Evolutionary conservation across 2,329 filamentous ascomycete species (phyloP).

Genomic region (Talaromyces verruculosus): DNA sequence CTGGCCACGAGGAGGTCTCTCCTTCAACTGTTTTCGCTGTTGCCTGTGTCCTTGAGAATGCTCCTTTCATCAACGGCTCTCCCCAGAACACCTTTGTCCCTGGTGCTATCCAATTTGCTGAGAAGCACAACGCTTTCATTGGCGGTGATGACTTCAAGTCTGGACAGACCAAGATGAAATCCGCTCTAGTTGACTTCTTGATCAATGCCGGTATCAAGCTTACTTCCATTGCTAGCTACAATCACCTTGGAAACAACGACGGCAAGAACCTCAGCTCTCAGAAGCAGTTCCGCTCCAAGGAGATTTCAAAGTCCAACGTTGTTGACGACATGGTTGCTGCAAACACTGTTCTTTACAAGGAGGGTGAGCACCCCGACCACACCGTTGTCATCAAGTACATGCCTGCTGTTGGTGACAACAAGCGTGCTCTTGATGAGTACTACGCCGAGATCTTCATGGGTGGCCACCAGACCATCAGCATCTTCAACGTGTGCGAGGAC

Average conservation of each 20-base stretch:
- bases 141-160: conserved; percentile 99
- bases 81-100: conserved; percentile 99
- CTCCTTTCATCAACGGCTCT: conserved; percentile 98
- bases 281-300: conserved; percentile 98
- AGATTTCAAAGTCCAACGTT: conserved; percentile 99
- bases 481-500: conserved; percentile 99
- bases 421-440: conserved; percentile 98
- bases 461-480: conserved; percentile 94
- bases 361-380: conserved; percentile 94
- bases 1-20: conserved; percentile 84
- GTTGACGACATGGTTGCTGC: conserved; percentile 99
- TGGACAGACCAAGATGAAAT: conserved; percentile 99
- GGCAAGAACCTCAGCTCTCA: conserved; percentile 98
- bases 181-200: conserved; percentile 94
- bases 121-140: conserved; percentile 84
- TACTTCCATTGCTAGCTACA: conserved; percentile 97
- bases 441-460: conserved; percentile 99
- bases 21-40: conserved; percentile 96
- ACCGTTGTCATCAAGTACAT: conserved; percentile 99
- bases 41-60: conserved; percentile 83
- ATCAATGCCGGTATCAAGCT: conserved; percentile 99
- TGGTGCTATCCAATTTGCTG: conserved; percentile 83
- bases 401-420: conserved; percentile 98
- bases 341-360: conserved; percentile 84
- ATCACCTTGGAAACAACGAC: conserved; percentile 99